Conservation (phyloP, 2,329 filamentous ascomycete species). For the Fusarium napiforme region DNA sequence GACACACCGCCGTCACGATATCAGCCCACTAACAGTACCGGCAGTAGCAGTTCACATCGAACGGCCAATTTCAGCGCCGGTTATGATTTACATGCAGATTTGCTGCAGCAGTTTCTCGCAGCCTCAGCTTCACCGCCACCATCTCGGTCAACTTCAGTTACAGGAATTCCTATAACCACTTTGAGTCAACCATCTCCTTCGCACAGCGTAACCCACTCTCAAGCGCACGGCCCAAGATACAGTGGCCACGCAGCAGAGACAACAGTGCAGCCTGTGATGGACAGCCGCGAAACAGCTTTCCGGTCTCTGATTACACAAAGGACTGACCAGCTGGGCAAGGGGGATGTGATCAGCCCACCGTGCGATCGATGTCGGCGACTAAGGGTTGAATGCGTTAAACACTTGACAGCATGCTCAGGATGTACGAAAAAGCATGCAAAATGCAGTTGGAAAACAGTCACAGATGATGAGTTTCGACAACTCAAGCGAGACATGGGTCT, state of each 20-base stretch:
- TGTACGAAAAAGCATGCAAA: constrained; percentile 93
- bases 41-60: constrained; percentile 17
- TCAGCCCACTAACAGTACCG: constrained; percentile 48
- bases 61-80: constrained; percentile 45
- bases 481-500: constrained; percentile 46
- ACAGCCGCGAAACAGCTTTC: constrained; percentile 49
- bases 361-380: constrained; percentile 86
- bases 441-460: constrained; percentile 86
- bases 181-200: constrained; percentile 44
- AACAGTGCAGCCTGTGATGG: constrained; percentile 33
- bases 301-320: constrained; percentile 74
- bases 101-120: constrained; percentile 63
- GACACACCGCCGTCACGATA: constrained; percentile 52
- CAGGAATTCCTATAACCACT: constrained; percentile 40
- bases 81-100: constrained; percentile 64
- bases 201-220: constrained; percentile 34
- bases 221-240: constrained; percentile 28
- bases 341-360: constrained; percentile 80
- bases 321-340: constrained; percentile 79
- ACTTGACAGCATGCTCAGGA: constrained; percentile 85
- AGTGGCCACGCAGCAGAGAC: constrained; percentile 42
- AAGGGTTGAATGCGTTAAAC: constrained; percentile 84
- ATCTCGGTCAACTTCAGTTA: constrained; percentile 45
- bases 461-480: constrained; percentile 69
- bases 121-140: constrained; percentile 37